phyloP scores from a whole-genome alignment of 1,284 basidiomycete species.

The Cystobasidium pallidum region DNA sequence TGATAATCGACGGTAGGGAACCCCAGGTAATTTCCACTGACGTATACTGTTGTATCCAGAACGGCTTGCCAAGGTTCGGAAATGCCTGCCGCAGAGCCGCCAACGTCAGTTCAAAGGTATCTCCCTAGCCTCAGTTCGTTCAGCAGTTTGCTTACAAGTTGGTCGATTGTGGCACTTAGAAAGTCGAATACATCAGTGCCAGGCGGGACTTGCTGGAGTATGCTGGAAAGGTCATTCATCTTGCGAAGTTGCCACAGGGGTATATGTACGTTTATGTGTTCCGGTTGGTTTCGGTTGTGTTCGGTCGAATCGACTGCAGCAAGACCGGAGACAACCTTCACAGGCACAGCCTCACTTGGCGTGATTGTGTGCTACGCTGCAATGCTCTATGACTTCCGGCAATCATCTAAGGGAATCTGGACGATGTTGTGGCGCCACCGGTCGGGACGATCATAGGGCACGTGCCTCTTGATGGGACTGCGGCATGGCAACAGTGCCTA shows the following conservation, averaged over 20 bases:
- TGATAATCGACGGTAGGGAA: no score
- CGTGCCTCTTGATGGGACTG: not conserved
- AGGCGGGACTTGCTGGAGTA: not conserved
- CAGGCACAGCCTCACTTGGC: no score
- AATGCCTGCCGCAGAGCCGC: not conserved
- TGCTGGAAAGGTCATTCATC: not conserved
- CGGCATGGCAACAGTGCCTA: not conserved
- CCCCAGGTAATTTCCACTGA: not conserved
- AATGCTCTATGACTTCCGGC: not conserved
- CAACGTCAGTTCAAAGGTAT: not conserved
- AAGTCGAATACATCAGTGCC: conserved; percentile 1
- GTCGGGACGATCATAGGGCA: not conserved
- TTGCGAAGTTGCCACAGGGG: not conserved
- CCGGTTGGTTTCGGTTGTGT: no score
- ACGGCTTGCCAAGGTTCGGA: conserved; percentile 5
- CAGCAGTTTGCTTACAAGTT: not conserved
- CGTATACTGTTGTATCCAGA: conserved; percentile 16
- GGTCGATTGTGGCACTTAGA: not conserved
- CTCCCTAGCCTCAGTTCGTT: no score
- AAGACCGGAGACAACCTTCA: no score
- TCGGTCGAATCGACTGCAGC: no score
- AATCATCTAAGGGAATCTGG: not conserved
- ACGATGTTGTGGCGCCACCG: not conserved
- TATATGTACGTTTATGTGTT: no score
- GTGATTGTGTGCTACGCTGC: not conserved